phyloP scores from a whole-genome alignment of 139 green algal genomes.

The Chlorella sp. region DNA sequence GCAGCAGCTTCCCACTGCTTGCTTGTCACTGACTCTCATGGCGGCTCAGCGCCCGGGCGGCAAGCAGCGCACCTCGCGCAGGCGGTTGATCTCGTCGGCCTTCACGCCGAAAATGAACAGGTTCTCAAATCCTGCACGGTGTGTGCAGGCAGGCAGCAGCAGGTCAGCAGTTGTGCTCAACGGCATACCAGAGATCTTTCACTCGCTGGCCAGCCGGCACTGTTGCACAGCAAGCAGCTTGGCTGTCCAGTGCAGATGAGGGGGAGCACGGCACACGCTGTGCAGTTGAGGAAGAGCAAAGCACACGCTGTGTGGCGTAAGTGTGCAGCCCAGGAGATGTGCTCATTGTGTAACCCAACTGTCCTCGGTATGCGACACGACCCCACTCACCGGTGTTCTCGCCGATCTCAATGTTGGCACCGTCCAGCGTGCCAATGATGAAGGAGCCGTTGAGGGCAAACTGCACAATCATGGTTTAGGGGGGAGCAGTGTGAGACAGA shows the following conservation, averaged over 20 bases:
- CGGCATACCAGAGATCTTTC: too few species aligned
- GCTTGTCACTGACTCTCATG: too few species aligned
- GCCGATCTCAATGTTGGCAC: conserved; percentile 99
- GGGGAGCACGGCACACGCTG: too few species aligned
- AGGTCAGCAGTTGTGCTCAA: neutral
- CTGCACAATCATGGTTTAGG: conserved; percentile 11
- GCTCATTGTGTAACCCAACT: too few species aligned
- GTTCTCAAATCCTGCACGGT: conserved; percentile 71
- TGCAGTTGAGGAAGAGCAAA: neutral
- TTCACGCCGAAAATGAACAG: conserved; percentile 88
- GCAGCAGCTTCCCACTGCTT: neutral
- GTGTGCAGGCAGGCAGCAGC: neutral
- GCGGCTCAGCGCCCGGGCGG: neutral
- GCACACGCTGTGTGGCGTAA: too few species aligned
- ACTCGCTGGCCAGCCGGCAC: too few species aligned
- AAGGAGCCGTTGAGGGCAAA: conserved; percentile 98
- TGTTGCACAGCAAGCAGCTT: too few species aligned
- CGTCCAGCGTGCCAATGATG: conserved; percentile 98
- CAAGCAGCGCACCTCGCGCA: conserved; percentile 60
- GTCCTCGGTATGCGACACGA: too few species aligned
- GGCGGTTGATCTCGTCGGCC: conserved; percentile 66
- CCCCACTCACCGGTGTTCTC: conserved; percentile 71
- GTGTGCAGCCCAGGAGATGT: too few species aligned
- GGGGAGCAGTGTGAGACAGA: too few species aligned
- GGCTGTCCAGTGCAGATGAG: too few species aligned